Evolutionary conservation across 495 filamentous ascomycete genomes (phyloP), one percentile per base, ranked within the genome.

Genomic region (Penicillium flavigenum): DNA sequence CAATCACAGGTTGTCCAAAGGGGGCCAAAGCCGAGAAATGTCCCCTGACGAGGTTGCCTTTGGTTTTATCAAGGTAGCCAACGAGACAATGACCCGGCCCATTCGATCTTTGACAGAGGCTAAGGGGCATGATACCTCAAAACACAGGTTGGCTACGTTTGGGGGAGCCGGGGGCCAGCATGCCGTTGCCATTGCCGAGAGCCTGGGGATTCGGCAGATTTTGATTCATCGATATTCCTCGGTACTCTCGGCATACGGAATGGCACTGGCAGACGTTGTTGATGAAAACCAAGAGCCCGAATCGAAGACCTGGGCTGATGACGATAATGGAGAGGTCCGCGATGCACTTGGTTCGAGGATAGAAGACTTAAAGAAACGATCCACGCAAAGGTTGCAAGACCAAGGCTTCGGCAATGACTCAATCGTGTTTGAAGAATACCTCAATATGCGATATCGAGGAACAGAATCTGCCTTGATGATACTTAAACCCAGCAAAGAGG

Each of bases 141-240:
- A 87, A 63, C 94, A 98, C 71, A 78, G 90, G 7, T 80, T 98
- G 41, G 92, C 92, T 1, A 92, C 89, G 0, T 98, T 98, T 75
- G 94, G 94, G 20, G 94, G 94, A 27, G 94, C 94, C 2, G 94
- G 94, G 47, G 94, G 94, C 2, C 94, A 98, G 68, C 94, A 98
- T 64, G 94, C 94, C 6, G 89, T 94, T 17, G 91, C 90, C n/a
- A 96, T 98, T 64, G 94, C 93, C 11, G 88, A 92, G 62, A 88
- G 87, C 19, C 77, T 98, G 19, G 92, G 93, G 0, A 90, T 98
- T 61, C 81, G 76, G 29, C 89, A 95, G 68, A 93, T 96, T 36
- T 75, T 98, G 4, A 81, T 98, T 14, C 94, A 97, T 66, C 80
- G 88, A 39, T 96, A 97, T 68, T 96, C 93, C 0, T 96, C 92